phyloP scores from a whole-genome alignment of 2,329 filamentous ascomycete species.

The Nannizziopsis arthrosporioides region DNA sequence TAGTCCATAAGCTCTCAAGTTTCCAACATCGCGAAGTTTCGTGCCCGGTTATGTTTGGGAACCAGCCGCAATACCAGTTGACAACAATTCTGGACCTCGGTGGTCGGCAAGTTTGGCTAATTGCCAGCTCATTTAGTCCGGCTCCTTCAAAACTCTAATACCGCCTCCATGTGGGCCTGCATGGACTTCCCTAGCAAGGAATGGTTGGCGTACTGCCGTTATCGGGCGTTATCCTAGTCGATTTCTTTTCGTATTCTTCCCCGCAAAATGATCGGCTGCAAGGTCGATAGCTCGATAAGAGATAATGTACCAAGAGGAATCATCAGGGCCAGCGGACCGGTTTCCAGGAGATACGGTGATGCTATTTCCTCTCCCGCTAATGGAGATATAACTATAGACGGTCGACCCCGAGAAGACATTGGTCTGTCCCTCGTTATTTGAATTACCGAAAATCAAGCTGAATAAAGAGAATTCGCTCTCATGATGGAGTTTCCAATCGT shows the following conservation, averaged over 20 bases:
- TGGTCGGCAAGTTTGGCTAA: neutral
- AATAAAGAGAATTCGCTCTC: neutral
- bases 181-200: slow-evolving; percentile 8
- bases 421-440: neutral
- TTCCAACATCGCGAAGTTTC: too few relatives aligned
- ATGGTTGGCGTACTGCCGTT: neutral
- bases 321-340: neutral
- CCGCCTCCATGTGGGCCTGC: slow-evolving; percentile 2
- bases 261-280: slow-evolving; percentile 4
- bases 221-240: too few relatives aligned
- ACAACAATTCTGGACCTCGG: neutral
- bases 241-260: neutral
- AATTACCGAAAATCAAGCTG: neutral
- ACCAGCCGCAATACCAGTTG: neutral
- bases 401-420: neutral
- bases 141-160: neutral
- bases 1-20: too few relatives aligned
- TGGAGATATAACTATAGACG: neutral
- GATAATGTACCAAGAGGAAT: neutral
- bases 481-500: slow-evolving; percentile 12
- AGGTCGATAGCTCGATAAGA: neutral
- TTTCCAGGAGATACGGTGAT: neutral
- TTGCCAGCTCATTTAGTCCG: slow-evolving; percentile 1
- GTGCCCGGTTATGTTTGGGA: neutral
- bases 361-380: neutral